Percentiles rank a stretch among this genome's conserved stretches.
phyloP scores from a whole-genome alignment of 2,329 filamentous ascomycete genomes.

The Sordariomycetes sp. region DNA sequence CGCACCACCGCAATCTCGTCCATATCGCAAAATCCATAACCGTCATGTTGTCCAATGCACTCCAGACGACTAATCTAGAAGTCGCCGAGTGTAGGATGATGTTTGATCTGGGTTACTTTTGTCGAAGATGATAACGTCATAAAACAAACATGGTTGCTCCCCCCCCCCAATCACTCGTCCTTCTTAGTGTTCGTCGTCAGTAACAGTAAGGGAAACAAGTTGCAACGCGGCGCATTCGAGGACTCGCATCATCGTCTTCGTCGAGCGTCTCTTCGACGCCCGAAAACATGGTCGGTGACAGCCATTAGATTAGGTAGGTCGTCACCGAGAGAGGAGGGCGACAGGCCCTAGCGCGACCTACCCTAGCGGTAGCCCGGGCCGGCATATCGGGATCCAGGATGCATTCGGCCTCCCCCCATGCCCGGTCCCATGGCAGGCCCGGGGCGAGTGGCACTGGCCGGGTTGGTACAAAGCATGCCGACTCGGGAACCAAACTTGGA shows the following conservation, averaged over 20 bases:
- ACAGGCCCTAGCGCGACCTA: slow-evolving; percentile 3
- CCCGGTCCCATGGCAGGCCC: slow-evolving; percentile 66
- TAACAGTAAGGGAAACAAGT: not conserved
- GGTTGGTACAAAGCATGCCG: slow-evolving; percentile 97
- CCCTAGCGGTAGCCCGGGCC: slow-evolving; percentile 39
- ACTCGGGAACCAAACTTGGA: slow-evolving; percentile 98
- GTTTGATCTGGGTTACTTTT: slow-evolving; percentile 34
- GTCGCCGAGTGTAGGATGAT: slow-evolving; percentile 41
- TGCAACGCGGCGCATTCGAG: not conserved
- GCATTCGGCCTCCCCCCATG: slow-evolving; percentile 38
- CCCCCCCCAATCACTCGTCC: not conserved
- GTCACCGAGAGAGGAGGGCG: not conserved
- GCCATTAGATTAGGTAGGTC: not conserved
- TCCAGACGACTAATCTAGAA: slow-evolving; percentile 28
- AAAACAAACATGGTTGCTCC: slow-evolving; percentile 8
- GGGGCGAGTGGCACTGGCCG: slow-evolving; percentile 75
- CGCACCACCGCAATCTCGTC: slow-evolving; percentile 8
- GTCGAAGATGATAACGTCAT: slow-evolving; percentile 33
- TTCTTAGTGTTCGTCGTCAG: not conserved
- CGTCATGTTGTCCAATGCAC: slow-evolving; percentile 48
- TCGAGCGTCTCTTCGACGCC: not conserved
- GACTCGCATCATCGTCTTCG: not conserved
- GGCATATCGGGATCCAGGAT: slow-evolving; percentile 44
- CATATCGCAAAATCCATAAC: slow-evolving; percentile 47
- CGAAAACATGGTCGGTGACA: not conserved